Evolutionary conservation across 1,139 yeast species (phyloP).

Genomic region (Pichiaceae sp.): DNA sequence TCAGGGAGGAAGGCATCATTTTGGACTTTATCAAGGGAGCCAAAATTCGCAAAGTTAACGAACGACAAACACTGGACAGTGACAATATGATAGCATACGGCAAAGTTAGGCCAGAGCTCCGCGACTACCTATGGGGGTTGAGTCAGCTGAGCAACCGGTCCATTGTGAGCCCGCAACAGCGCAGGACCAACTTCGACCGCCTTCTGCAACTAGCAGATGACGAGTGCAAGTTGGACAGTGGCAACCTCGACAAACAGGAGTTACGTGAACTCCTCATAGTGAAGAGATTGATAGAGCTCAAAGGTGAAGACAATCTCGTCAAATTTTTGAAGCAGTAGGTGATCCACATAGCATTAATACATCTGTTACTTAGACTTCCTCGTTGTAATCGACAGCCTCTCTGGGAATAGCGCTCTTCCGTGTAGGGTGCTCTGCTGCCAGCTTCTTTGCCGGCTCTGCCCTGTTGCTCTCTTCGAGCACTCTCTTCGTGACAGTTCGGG

Average conservation of each 20-base stretch:
- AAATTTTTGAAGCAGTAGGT: conserved; percentile 36
- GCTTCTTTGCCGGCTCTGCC: conserved; percentile 1
- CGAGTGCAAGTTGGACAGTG: conserved; percentile 19
- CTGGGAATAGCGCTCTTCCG: background rate
- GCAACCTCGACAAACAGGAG: conserved; percentile 28
- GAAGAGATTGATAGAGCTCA: conserved; percentile 52
- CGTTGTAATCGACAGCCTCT: conserved; percentile 1
- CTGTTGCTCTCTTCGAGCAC: conserved; percentile 2
- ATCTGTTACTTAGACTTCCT: too few species aligned
- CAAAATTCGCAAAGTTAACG: conserved; percentile 27
- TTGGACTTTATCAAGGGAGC: conserved; percentile 61
- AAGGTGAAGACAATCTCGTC: conserved; percentile 62
- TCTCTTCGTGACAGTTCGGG: background rate
- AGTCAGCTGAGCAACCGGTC: conserved; percentile 16
- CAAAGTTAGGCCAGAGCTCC: conserved; percentile 12
- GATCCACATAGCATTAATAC: too few species aligned
- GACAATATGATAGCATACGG: conserved; percentile 20
- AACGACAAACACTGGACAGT: conserved; percentile 13
- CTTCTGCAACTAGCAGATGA: conserved; percentile 31
- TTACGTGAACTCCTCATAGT: conserved; percentile 46
- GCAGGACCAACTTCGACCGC: conserved; percentile 17
- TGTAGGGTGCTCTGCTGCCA: background rate
- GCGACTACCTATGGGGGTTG: conserved; percentile 16
- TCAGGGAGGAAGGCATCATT: conserved; percentile 67
- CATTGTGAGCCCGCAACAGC: conserved; percentile 11